Conservation (phyloP, 768 basidiomycete genomes). For the Phlegmacium glaucopus region DNA sequence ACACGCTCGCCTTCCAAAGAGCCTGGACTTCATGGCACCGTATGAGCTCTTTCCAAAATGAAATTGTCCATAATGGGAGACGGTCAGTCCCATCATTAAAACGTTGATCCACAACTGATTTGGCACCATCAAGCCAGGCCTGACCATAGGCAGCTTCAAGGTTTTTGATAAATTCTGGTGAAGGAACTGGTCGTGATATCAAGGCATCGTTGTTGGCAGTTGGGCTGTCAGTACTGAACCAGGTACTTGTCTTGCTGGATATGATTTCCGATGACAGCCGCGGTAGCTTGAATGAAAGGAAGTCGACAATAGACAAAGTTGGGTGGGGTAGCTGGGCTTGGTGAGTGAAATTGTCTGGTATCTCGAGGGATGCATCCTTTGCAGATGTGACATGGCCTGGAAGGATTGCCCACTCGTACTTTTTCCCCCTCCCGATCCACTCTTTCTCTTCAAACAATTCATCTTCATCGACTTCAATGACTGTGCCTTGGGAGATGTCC, state of each 20-base stretch:
- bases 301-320: neutral
- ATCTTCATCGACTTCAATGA: neutral
- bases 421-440: neutral
- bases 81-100: constrained; percentile 7
- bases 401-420: neutral
- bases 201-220: neutral
- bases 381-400: neutral
- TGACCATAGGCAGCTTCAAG: constrained; percentile 2
- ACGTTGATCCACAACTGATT: constrained; percentile 5
- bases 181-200: constrained; percentile 1
- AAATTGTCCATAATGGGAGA: constrained; percentile 6
- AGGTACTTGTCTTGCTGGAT: neutral
- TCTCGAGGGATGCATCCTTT: neutral
- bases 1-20: neutral
- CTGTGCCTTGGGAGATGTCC: neutral
- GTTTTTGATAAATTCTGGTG: neutral
- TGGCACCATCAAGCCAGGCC: constrained; percentile 5
- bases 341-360: neutral
- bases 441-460: neutral
- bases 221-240: constrained; percentile 4
- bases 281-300: neutral
- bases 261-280: constrained; percentile 1
- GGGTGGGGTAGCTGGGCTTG: neutral
- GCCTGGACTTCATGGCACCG: neutral
- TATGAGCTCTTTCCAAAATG: neutral